Percentiles rank a stretch among this genome's conserved stretches.
phyloP scores from a whole-genome alignment of 805 yeast genomes.

The Saccharomyces jurei region DNA sequence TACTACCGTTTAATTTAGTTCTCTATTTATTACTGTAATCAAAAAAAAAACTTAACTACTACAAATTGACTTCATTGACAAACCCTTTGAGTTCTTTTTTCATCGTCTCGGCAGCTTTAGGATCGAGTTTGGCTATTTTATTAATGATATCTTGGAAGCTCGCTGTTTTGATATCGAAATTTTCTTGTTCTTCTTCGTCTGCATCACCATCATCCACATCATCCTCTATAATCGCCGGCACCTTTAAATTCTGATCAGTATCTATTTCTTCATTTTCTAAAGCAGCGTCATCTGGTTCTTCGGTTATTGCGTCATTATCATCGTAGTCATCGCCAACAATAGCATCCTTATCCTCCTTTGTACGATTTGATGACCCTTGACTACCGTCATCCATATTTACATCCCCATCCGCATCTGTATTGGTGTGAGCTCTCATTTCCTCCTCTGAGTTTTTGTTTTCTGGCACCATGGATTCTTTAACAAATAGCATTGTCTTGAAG shows the following conservation, averaged over 20 bases:
- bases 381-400: conserved; percentile 15
- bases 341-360: conserved; percentile 2
- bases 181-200: conserved; percentile 12
- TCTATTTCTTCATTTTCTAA: conserved; percentile 28
- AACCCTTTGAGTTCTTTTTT: conserved; percentile 18
- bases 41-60: background rate
- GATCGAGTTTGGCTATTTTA: conserved; percentile 21
- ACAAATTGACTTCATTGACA: conserved; percentile 20
- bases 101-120: conserved; percentile 18
- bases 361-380: conserved; percentile 3
- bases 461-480: conserved; percentile 32
- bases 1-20: background rate
- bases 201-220: conserved; percentile 17
- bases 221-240: conserved; percentile 18
- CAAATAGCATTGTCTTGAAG: conserved; percentile 36
- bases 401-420: conserved; percentile 25
- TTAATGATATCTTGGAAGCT: conserved; percentile 25
- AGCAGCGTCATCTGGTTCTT: conserved; percentile 27
- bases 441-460: conserved; percentile 17
- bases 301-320: conserved; percentile 28
- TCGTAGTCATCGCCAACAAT: conserved; percentile 19
- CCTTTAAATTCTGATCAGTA: conserved; percentile 23
- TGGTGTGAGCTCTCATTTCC: conserved; percentile 18
- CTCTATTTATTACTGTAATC: background rate
- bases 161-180: conserved; percentile 24